phyloP scores from a whole-genome alignment of 495 filamentous ascomycete species.

The Penicillium diatomitis region DNA sequence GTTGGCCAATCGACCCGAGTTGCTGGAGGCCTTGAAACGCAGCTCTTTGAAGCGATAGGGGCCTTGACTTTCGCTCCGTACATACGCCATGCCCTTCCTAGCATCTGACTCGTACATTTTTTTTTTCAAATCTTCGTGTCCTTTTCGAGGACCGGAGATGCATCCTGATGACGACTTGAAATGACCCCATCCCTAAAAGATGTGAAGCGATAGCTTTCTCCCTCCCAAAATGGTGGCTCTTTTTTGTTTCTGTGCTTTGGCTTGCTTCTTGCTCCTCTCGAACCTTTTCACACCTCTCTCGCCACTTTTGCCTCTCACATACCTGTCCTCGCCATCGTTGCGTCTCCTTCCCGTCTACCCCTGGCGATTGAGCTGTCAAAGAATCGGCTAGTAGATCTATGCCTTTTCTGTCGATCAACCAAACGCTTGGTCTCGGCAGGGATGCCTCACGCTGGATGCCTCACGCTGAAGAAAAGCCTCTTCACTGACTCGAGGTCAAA shows the following conservation, averaged over 20 bases:
- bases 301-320: background rate
- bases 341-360: no score
- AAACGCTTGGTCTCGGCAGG: no score
- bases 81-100: constrained; percentile 3
- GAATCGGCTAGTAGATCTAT: no score
- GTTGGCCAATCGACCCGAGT: constrained; percentile 71
- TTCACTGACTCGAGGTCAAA: no score
- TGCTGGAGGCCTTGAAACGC: constrained; percentile 74
- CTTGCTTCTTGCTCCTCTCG: constrained; percentile 11
- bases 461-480: no score
- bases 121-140: background rate
- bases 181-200: constrained; percentile 16
- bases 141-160: background rate
- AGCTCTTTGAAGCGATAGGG: constrained; percentile 60
- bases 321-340: background rate
- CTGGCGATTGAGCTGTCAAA: no score
- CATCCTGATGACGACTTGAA: constrained; percentile 29
- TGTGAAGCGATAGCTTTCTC: no score
- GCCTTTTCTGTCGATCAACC: no score
- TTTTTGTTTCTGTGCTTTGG: constrained; percentile 11
- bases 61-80: constrained; percentile 5
- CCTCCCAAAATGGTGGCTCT: constrained; percentile 8
- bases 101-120: constrained; percentile 5
- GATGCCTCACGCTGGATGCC: no score
- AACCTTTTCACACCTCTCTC: background rate